Evolutionary conservation across 805 yeast species (phyloP), one percentile per base, ranked within the genome.

Genomic region (Schwanniomyces polymorphus): DNA sequence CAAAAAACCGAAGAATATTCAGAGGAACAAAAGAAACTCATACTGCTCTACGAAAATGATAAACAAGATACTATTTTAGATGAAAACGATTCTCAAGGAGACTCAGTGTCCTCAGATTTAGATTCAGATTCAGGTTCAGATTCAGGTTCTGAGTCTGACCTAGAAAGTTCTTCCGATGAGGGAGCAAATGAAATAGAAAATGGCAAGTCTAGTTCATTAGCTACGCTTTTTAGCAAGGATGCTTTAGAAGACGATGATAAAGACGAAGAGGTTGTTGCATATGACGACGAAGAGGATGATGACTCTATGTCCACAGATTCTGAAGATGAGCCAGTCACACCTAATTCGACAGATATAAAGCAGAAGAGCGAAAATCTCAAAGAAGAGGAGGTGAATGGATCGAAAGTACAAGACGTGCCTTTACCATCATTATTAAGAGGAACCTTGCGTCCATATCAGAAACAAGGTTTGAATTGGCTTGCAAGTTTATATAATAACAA

Each of bases 391-490:
- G 57, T 73, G 28, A 73, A 73, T 46, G 77, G 76, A 0, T 54
- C 74, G 8, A 69, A 62, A 44, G 78, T 73, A 7, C 62, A 62
- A 48, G 91, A 87, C 64, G 95, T 91, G 7, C 90, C 94, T 0
- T 59, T 80, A 3, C 98, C 98, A 0, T 74, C 83, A 11, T 66
- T 88, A 7, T 70, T 94, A 23, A 78, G 91, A 51, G 99, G 98
- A 25, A 81, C 82, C 0, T 72, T 94, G 44, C 82, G 99, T 63
- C 88, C 83, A 7, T 94, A 94, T 59, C 99, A 94, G 64, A 92
- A 91, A 47, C 96, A 90, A 65, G 99, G 99, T 50, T 75, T 94
- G 33, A 95, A 94, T 56, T 94, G 99, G 99, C 71, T 94, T 42
- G 98, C 97, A 1, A 90, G 97, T 40, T 71, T 94, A 48, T 92